These are phyloP conservation scores for Musa balbisiana DNA, from an alignment of 202 grass and related monocot species.

Conservation along the genomic window DNA sequence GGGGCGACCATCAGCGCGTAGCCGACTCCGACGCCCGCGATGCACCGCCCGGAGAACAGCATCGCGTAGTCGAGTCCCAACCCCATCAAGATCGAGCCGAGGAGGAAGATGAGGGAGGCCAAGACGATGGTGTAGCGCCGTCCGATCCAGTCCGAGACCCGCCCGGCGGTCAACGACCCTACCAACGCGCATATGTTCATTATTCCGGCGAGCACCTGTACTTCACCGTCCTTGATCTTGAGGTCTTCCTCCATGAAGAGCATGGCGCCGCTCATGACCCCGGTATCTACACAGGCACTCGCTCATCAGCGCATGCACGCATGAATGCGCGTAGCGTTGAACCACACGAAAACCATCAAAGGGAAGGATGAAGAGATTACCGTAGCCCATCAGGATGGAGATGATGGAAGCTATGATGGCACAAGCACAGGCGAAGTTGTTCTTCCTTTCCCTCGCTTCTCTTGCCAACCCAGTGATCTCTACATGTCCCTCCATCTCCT, in stretches of 20 bases:
- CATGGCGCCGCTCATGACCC: neutral
- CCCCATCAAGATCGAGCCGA: neutral
- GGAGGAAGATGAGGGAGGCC: neutral
- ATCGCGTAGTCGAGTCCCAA: neutral
- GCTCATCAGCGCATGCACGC: too few relatives aligned
- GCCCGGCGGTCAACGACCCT: neutral
- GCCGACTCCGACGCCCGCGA: neutral
- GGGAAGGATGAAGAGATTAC: neutral
- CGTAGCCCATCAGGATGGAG: constrained; percentile 21
- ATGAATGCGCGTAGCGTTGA: too few relatives aligned
- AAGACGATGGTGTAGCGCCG: neutral
- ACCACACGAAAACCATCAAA: too few relatives aligned
- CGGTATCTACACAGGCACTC: neutral
- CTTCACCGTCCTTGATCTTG: constrained; percentile 4
- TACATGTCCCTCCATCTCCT: too few relatives aligned
- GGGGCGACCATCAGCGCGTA: constrained; percentile 5
- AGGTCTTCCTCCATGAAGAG: constrained; percentile 3
- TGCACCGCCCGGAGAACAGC: neutral
- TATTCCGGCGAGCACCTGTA: neutral
- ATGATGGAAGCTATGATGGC: constrained; percentile 14
- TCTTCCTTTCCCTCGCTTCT: neutral
- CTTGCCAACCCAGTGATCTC: too few relatives aligned
- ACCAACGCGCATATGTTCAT: neutral
- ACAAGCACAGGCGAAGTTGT: constrained; percentile 6
- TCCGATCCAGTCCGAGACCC: neutral